Conservation (phyloP, 306 rosid genomes). For the Prunus dulcis region DNA sequence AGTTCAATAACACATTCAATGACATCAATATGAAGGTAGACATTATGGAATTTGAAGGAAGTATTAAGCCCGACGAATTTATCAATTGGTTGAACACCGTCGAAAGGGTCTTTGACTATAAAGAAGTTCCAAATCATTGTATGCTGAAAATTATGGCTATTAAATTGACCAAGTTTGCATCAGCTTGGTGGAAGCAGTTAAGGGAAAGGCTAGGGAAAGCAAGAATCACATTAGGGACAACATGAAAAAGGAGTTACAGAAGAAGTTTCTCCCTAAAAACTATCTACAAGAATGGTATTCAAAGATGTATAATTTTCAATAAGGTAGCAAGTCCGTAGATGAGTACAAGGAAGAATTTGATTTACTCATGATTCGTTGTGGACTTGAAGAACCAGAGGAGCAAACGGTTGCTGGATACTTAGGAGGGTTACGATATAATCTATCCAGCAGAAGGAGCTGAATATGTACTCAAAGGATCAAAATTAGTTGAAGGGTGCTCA, state of each 20-base stretch:
- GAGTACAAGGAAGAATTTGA: no score
- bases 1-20: no score
- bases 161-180: background rate
- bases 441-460: constrained; percentile 82
- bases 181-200: background rate
- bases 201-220: background rate
- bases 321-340: no score
- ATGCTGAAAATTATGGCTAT: constrained; percentile 1
- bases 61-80: background rate
- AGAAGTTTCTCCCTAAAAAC: background rate
- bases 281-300: background rate
- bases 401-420: background rate
- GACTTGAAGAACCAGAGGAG: background rate
- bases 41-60: background rate
- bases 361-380: no score
- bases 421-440: constrained; percentile 34
- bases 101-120: background rate
- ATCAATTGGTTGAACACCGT: constrained; percentile 3
- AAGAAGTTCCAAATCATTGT: background rate
- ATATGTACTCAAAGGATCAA: constrained; percentile 83
- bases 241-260: background rate
- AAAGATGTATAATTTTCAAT: no score
- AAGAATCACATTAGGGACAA: background rate
- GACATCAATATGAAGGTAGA: background rate
- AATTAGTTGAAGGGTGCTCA: constrained; percentile 43